Percentiles rank a stretch among this genome's conserved stretches.
phyloP scores from a whole-genome alignment of 202 grass and related monocot species.

The Schoenoplectus triqueter region DNA sequence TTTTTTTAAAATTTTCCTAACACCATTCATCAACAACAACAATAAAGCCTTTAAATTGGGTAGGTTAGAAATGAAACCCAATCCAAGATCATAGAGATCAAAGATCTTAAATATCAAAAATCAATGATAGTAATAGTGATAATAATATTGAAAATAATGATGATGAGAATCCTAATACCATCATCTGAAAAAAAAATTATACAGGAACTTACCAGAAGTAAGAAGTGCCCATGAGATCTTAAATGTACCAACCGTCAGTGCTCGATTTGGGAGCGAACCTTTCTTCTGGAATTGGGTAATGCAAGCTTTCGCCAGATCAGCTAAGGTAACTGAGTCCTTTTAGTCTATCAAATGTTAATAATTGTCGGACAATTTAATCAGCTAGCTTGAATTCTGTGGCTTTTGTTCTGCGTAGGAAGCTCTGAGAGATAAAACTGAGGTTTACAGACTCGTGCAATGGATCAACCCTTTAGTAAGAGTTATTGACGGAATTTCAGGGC shows the following conservation, averaged over 20 bases:
- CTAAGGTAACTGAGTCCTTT: conserved; percentile 45
- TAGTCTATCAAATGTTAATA: background rate
- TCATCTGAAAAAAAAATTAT: background rate
- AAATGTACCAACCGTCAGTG: conserved; percentile 84
- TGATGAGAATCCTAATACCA: background rate
- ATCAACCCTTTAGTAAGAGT: conserved; percentile 71
- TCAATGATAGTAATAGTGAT: too few relatives aligned
- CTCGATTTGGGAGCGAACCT: conserved; percentile 77
- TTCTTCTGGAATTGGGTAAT: conserved; percentile 98
- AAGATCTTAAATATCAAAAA: too few relatives aligned
- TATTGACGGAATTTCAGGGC: conserved; percentile 66
- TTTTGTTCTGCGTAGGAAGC: conserved; percentile 48
- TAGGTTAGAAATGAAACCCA: too few relatives aligned
- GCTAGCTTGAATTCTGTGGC: background rate
- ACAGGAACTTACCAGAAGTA: conserved; percentile 89
- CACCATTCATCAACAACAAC: background rate
- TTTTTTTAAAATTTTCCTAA: too few relatives aligned
- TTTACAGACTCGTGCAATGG: conserved; percentile 55
- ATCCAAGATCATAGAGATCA: too few relatives aligned
- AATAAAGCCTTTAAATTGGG: too few relatives aligned
- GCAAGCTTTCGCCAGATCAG: conserved; percentile 65
- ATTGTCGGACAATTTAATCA: background rate
- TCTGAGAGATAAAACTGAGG: conserved; percentile 66
- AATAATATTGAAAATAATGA: too few relatives aligned
- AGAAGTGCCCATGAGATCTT: conserved; percentile 68